A percentile compares a stretch with the other conserved stretches of the same genome.
These are phyloP conservation scores for Hortiboletus campestris DNA, from an alignment of 768 basidiomycete species.

Conservation along the genomic window DNA sequence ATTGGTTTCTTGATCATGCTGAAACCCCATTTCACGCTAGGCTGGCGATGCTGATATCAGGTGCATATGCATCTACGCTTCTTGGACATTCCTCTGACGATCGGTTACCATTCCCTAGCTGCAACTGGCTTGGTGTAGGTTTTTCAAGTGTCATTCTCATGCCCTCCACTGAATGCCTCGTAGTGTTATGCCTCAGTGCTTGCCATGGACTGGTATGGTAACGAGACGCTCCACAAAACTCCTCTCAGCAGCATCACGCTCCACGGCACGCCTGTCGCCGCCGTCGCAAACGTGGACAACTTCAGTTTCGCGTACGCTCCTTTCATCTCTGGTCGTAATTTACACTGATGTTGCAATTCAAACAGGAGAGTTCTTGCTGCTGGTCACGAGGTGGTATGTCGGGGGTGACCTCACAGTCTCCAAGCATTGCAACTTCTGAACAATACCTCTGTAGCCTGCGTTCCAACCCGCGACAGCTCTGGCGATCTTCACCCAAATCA, in stretches of 20 bases:
- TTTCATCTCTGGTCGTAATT: background rate
- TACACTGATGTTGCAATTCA: background rate
- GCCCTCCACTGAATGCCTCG: background rate
- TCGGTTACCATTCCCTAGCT: background rate
- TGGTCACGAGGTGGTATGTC: slow-evolving; percentile 63
- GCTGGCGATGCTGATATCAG: slow-evolving; percentile 30
- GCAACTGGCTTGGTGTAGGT: slow-evolving; percentile 36
- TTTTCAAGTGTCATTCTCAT: background rate
- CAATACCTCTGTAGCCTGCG: slow-evolving; percentile 40
- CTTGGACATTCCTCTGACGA: background rate
- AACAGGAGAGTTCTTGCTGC: slow-evolving; percentile 52
- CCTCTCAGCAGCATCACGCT: slow-evolving; percentile 57
- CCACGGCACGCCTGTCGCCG: slow-evolving; percentile 48
- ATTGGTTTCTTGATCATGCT: background rate
- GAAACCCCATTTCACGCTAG: slow-evolving; percentile 6
- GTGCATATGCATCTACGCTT: slow-evolving; percentile 10
- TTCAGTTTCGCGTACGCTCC: slow-evolving; percentile 64
- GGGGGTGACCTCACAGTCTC: background rate
- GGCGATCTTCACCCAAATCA: slow-evolving; percentile 46
- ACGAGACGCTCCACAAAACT: slow-evolving; percentile 37
- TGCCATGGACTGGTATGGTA: slow-evolving; percentile 49
- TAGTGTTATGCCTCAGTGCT: slow-evolving; percentile 38
- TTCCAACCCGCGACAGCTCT: background rate
- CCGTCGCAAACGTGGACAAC: slow-evolving; percentile 62
- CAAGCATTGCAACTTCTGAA: background rate